These are phyloP conservation scores for Debaryomyces prosopidis DNA, from an alignment of 805 yeast genomes.

Conservation along the genomic window DNA sequence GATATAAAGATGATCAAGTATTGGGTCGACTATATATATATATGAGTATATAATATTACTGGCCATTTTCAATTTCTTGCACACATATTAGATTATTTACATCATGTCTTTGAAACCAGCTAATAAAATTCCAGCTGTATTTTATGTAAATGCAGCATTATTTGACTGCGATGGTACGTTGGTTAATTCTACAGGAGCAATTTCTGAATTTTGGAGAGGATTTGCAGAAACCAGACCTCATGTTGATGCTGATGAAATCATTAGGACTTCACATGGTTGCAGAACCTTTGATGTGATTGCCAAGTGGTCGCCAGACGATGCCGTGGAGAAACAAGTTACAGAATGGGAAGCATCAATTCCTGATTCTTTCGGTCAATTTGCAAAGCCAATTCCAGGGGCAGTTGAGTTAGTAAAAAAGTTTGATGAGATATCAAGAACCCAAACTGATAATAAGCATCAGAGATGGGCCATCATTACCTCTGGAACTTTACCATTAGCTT, in stretches of 20 bases:
- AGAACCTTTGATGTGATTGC: constrained; percentile 31
- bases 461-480: constrained; percentile 33
- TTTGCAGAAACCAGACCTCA: constrained; percentile 30
- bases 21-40: too few species aligned
- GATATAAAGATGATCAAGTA: too few species aligned
- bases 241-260: constrained; percentile 30
- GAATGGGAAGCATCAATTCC: constrained; percentile 30
- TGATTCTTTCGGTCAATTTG: constrained; percentile 26
- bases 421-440: constrained; percentile 20
- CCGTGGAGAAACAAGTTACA: constrained; percentile 25
- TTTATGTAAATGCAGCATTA: constrained; percentile 28
- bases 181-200: constrained; percentile 32
- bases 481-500: constrained; percentile 30
- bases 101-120: constrained; percentile 1
- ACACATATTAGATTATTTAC: too few species aligned
- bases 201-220: constrained; percentile 30
- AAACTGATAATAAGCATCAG: constrained; percentile 23
- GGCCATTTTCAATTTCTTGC: too few species aligned
- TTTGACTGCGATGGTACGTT: constrained; percentile 33
- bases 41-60: too few species aligned
- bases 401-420: constrained; percentile 27
- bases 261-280: constrained; percentile 31
- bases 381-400: constrained; percentile 29
- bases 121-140: constrained; percentile 23
- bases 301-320: constrained; percentile 33